Evolutionary conservation across 768 basidiomycete species (phyloP).

Genomic region (Trametes coccinea): DNA sequence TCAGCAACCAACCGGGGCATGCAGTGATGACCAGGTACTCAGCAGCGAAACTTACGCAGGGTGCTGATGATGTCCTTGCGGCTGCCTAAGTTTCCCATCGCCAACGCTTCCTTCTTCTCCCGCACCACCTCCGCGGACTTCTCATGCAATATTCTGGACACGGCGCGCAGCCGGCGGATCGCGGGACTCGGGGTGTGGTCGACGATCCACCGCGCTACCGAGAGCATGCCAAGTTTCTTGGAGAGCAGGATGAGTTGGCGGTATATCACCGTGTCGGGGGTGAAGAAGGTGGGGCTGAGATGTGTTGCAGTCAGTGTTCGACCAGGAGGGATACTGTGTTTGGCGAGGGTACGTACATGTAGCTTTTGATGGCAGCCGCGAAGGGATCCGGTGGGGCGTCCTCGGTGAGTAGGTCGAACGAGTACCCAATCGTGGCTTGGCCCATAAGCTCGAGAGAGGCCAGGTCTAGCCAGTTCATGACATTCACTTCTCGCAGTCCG

Average conservation of each 20-base stretch:
- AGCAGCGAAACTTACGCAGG: slow-evolving; percentile 45
- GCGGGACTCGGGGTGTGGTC: slow-evolving; percentile 39
- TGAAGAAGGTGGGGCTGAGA: background rate
- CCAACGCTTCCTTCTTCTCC: slow-evolving; percentile 36
- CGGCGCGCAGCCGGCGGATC: slow-evolving; percentile 43
- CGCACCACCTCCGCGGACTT: slow-evolving; percentile 42
- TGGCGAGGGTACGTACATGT: slow-evolving; percentile 27
- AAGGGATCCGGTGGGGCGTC: background rate
- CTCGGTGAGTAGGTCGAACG: slow-evolving; percentile 6
- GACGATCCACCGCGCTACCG: slow-evolving; percentile 43
- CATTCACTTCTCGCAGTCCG: slow-evolving; percentile 2
- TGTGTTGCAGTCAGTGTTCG: background rate
- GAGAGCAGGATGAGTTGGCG: slow-evolving; percentile 47
- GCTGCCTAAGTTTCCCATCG: slow-evolving; percentile 20
- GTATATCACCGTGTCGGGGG: slow-evolving; percentile 33
- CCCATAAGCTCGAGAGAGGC: slow-evolving; percentile 3
- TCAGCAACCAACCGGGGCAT: too few relatives aligned
- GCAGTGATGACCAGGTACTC: too few relatives aligned
- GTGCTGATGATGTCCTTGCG: slow-evolving; percentile 49
- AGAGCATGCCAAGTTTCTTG: slow-evolving; percentile 40
- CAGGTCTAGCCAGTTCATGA: background rate
- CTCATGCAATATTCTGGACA: slow-evolving; percentile 48
- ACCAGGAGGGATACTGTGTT: too few relatives aligned
- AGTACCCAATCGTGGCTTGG: background rate
- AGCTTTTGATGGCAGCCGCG: slow-evolving; percentile 21